Base-by-base conservation (phyloP, 2,329 filamentous ascomycete species). In the Colletotrichum sp. region DNA sequence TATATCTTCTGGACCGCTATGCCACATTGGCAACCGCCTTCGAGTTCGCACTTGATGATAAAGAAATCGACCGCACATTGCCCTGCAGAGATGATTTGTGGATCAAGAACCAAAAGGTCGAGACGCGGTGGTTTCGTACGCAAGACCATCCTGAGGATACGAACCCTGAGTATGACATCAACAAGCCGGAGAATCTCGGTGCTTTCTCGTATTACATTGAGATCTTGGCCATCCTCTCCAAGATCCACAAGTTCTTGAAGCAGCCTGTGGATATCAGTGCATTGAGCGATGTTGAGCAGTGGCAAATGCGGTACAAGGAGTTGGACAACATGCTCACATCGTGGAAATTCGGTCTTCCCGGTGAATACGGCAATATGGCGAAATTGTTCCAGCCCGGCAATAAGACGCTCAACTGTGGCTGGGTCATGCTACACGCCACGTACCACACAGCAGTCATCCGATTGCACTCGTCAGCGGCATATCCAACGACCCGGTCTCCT, bases 121-220 rank as follows among this genome's bases (percentile, higher is more conserved):
- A 97, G 79, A 98, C 96, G 0, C 89, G 94, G 68, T 96, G 95
- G 93, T 98, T 98, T 82, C 90, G 88, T 68, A 88, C 89, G 2
- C 86, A 88, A 64, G 86, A 88, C 57, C 84, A 83, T 36, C 82
- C 83, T 16, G 83, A 82, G 13, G 86, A 86, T 5, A 81, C 84
- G 28, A 82, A 87, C 70, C 84, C 88, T 4, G 93, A 95, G 70
- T 92, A 93, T 79, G 88, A 91, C 52, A 87, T 93, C 69, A 92
- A 93, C 78, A 91, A 93, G 77, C 92, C 94, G 0, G 94, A 98
- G 80, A 96, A 98, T 78, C 87, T 98, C 0, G 96, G 96, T 2
- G 93, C 95, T 0, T 98, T 98, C 83, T 94, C 94, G 10, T 96
- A 97, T 82, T 98, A 98, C 82, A 93, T 98, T 76, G 96, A 98